Evolutionary conservation across 2,329 filamentous ascomycete species (phyloP).

Genomic region (Scorias spongiosa): DNA sequence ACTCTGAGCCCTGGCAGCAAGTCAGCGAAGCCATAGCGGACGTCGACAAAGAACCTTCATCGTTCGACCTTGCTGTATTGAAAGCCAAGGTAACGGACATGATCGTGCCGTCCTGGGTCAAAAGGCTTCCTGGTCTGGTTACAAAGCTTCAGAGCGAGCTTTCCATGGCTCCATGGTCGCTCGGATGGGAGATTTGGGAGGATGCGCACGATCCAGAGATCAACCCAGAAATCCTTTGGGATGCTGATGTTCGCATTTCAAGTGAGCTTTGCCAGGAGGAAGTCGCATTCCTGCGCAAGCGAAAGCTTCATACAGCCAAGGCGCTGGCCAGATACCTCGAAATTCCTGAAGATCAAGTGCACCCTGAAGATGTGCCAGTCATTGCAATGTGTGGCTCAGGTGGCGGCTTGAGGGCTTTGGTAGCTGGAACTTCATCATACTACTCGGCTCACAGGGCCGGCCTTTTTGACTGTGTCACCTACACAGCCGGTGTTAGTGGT

Average conservation of each 20-base stretch:
- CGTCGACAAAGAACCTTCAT: slow-evolving; percentile 14
- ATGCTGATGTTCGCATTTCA: slow-evolving; percentile 70
- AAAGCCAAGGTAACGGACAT: slow-evolving; percentile 15
- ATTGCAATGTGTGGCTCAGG: slow-evolving; percentile 94
- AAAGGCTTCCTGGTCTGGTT: slow-evolving; percentile 57
- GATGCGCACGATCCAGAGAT: slow-evolving; percentile 72
- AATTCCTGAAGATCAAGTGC: slow-evolving; percentile 63
- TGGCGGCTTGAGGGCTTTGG: slow-evolving; percentile 74
- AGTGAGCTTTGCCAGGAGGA: slow-evolving; percentile 72
- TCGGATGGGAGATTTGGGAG: slow-evolving; percentile 85
- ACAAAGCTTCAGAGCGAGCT: slow-evolving; percentile 76
- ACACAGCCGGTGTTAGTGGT: slow-evolving; percentile 88
- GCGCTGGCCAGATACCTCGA: slow-evolving; percentile 72
- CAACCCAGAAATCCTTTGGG: slow-evolving; percentile 75
- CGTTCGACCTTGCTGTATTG: slow-evolving; percentile 13
- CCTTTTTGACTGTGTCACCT: slow-evolving; percentile 85
- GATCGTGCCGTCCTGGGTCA: slow-evolving; percentile 73
- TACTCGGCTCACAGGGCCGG: slow-evolving; percentile 73
- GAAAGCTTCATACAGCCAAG: slow-evolving; percentile 51
- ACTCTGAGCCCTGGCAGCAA: slow-evolving; percentile 13
- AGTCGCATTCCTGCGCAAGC: slow-evolving; percentile 52
- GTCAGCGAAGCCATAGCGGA: slow-evolving; percentile 13
- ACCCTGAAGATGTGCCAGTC: slow-evolving; percentile 80
- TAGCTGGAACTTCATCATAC: slow-evolving; percentile 79
- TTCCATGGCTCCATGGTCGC: slow-evolving; percentile 70